These are phyloP conservation scores for Salvia miltiorrhiza DNA, from an alignment of 257 asterid genomes.

Conservation along the genomic window DNA sequence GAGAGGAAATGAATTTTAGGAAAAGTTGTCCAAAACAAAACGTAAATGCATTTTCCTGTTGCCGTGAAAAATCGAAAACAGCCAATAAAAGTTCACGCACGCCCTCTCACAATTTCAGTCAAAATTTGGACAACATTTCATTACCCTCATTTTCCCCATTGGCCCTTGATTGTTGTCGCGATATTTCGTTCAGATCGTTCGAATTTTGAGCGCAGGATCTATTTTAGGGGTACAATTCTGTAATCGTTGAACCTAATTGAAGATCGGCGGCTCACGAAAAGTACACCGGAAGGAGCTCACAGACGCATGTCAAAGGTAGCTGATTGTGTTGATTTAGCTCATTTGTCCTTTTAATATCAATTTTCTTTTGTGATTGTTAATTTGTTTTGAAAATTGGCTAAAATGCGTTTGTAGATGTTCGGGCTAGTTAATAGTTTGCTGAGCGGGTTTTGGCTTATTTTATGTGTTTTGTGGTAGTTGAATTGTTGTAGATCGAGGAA, in stretches of 20 bases:
- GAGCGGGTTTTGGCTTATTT: conserved; percentile 10
- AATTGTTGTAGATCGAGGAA: conserved; percentile 4
- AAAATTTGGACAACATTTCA: conserved; percentile 10
- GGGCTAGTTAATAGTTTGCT: background rate
- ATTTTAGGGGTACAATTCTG: background rate
- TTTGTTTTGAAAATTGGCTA: background rate
- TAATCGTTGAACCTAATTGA: conserved; percentile 16
- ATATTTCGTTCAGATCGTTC: conserved; percentile 21
- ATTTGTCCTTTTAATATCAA: background rate
- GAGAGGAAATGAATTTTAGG: background rate
- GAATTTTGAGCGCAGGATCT: conserved; percentile 23
- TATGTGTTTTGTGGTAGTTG: conserved; percentile 1
- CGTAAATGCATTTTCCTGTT: background rate
- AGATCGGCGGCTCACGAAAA: conserved; percentile 28
- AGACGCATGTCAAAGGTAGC: conserved; percentile 30
- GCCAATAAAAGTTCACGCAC: conserved; percentile 10
- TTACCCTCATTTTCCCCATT: background rate
- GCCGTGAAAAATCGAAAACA: conserved; percentile 9
- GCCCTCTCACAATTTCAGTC: conserved; percentile 24
- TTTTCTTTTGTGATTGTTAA: background rate
- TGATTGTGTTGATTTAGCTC: background rate
- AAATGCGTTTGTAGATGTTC: conserved; percentile 10
- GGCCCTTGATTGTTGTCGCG: background rate
- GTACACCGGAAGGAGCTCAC: conserved; percentile 27
- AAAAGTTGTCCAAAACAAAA: background rate